These are phyloP conservation scores for Crithidia thermophila DNA, from an alignment of 208 protist genomes.

Conservation along the genomic window DNA sequence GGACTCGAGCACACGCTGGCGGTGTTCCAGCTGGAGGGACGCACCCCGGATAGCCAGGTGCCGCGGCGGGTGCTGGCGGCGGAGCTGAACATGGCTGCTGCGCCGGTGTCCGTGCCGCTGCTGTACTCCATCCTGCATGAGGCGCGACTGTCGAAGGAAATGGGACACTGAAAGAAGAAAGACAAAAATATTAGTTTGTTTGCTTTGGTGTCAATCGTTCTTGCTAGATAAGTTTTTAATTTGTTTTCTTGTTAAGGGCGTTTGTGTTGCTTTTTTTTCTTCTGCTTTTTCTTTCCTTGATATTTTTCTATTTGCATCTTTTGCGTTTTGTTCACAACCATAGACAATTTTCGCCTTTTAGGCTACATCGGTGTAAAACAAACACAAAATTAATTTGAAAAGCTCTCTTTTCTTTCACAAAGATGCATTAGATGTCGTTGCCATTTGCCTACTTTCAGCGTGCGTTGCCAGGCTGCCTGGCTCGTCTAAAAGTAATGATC, in stretches of 20 bases:
- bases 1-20: slow-evolving; percentile 89
- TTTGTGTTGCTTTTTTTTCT: not conserved
- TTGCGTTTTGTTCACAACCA: not conserved
- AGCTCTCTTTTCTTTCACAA: too few species aligned
- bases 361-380: too few species aligned
- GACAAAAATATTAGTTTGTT: too few species aligned
- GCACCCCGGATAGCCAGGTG: slow-evolving; percentile 48
- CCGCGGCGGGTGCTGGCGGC: slow-evolving; percentile 72
- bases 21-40: slow-evolving; percentile 84
- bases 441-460: too few species aligned
- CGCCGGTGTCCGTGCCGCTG: slow-evolving; percentile 68
- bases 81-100: slow-evolving; percentile 76
- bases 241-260: not conserved
- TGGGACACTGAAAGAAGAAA: slow-evolving; percentile 19
- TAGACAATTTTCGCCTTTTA: too few species aligned
- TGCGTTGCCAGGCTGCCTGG: too few species aligned
- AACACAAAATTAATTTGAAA: too few species aligned
- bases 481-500: too few species aligned
- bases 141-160: slow-evolving; percentile 52
- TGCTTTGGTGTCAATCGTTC: too few species aligned
- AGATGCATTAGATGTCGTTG: too few species aligned
- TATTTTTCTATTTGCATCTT: not conserved
- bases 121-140: slow-evolving; percentile 88
- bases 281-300: not conserved
- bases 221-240: not conserved